A percentile compares a stretch with the other conserved stretches of the same genome.
phyloP scores from a whole-genome alignment of 2,329 filamentous ascomycete species.

The Beauveria varroae region DNA sequence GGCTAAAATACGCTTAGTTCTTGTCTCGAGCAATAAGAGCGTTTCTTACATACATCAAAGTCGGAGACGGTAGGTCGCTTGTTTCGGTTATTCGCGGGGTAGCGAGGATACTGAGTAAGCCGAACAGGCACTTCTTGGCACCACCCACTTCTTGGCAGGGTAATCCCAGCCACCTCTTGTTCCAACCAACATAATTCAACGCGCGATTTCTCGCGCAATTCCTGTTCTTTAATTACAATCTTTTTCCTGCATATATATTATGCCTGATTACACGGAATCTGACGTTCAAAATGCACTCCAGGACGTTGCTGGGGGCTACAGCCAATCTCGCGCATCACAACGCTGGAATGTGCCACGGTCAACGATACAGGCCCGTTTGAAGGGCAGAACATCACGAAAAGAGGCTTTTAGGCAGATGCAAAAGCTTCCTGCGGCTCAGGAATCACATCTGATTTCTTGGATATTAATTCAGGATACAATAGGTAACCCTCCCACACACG shows the following conservation, averaged over 20 bases:
- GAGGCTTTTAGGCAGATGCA: not conserved
- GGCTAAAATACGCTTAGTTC: too few relatives aligned
- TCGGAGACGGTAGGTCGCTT: too few relatives aligned
- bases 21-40: too few relatives aligned
- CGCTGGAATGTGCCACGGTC: not conserved
- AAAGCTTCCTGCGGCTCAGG: too few relatives aligned
- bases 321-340: not conserved
- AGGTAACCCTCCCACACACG: too few relatives aligned
- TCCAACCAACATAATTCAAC: not conserved
- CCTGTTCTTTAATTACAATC: not conserved
- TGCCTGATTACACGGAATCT: not conserved
- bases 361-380: not conserved
- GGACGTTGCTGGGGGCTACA: not conserved
- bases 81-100: too few relatives aligned
- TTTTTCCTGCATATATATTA: not conserved
- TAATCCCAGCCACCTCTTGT: too few relatives aligned
- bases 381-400: not conserved
- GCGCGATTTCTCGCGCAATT: not conserved
- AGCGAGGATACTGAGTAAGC: too few relatives aligned
- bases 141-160: not conserved
- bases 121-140: too few relatives aligned
- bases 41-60: too few relatives aligned
- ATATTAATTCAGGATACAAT: too few relatives aligned
- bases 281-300: not conserved
- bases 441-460: too few relatives aligned